These are phyloP conservation scores for Candida ulmi DNA, from an alignment of 805 yeast genomes.

Conservation along the genomic window DNA sequence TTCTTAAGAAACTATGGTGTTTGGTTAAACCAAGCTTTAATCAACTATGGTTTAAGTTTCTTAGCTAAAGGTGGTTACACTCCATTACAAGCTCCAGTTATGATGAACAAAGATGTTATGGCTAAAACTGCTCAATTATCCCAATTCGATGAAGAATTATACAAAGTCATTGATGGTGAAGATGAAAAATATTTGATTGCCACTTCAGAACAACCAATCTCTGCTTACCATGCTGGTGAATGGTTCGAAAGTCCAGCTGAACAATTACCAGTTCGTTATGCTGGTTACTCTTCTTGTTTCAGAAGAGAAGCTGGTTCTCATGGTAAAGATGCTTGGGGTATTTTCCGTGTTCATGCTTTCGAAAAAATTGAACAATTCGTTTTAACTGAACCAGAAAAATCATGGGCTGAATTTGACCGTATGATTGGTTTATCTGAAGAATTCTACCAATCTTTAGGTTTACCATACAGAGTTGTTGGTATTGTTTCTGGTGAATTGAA, in stretches of 20 bases:
- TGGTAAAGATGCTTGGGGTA: constrained; percentile 99
- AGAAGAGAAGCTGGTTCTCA: constrained; percentile 99
- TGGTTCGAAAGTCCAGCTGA: constrained; percentile 98
- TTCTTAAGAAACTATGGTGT: constrained; percentile 94
- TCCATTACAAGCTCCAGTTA: constrained; percentile 97
- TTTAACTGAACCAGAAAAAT: constrained; percentile 94
- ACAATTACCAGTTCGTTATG: constrained; percentile 94
- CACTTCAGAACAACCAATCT: constrained; percentile 98
- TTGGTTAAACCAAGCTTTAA: constrained; percentile 94
- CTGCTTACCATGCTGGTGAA: constrained; percentile 95
- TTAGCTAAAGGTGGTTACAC: constrained; percentile 72
- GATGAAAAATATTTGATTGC: constrained; percentile 98
- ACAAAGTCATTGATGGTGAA: constrained; percentile 94
- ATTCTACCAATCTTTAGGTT: constrained; percentile 83
- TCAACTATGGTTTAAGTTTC: constrained; percentile 89
- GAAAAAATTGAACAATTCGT: constrained; percentile 98
- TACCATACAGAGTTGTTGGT: constrained; percentile 96
- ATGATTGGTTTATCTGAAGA: constrained; percentile 91
- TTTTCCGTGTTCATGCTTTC: constrained; percentile 97
- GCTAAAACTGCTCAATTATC: constrained; percentile 98
- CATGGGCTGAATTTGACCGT: constrained; percentile 95
- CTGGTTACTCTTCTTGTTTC: constrained; percentile 98
- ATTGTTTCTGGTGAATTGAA: constrained; percentile 98
- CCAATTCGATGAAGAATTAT: constrained; percentile 95
- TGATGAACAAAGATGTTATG: constrained; percentile 99